Percentiles rank a stretch among this genome's conserved stretches.
These are phyloP conservation scores for Cordyceps militaris DNA, from an alignment of 2,329 filamentous ascomycete species.

Conservation along the genomic window DNA sequence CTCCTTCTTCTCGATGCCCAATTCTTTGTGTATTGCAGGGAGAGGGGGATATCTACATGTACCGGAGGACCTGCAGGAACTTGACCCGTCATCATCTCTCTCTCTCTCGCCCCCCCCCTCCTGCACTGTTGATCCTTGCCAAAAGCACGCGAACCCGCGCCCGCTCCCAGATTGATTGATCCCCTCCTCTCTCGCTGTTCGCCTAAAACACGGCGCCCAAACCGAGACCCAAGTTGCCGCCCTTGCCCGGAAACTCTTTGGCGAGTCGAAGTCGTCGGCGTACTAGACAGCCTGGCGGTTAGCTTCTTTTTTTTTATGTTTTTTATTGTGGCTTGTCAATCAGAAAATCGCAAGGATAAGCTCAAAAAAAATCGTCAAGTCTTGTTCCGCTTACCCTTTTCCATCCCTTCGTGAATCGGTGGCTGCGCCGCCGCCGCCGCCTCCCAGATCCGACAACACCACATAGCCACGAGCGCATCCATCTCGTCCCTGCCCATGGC, in stretches of 20 bases:
- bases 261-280: neutral
- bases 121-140: too few species aligned
- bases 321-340: too few species aligned
- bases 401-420: neutral
- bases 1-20: too few species aligned
- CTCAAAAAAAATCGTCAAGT: neutral
- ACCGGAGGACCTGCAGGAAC: too few species aligned
- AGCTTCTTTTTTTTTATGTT: too few species aligned
- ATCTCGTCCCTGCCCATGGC: conserved; percentile 15
- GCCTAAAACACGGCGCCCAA: neutral
- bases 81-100: too few species aligned
- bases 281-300: neutral
- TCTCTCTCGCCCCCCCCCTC: too few species aligned
- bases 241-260: neutral
- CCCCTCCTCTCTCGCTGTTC: neutral
- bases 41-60: too few species aligned
- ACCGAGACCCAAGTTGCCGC: neutral
- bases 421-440: neutral
- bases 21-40: too few species aligned
- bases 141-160: too few species aligned
- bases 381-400: neutral
- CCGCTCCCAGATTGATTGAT: neutral
- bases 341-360: too few species aligned
- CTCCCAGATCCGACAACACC: conserved; percentile 9
- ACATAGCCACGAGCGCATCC: conserved; percentile 19